Percentiles rank a stretch among this genome's conserved stretches.
Conservation (phyloP, 2,329 filamentous ascomycete genomes). For the Aspergillus eucalypticola region DNA sequence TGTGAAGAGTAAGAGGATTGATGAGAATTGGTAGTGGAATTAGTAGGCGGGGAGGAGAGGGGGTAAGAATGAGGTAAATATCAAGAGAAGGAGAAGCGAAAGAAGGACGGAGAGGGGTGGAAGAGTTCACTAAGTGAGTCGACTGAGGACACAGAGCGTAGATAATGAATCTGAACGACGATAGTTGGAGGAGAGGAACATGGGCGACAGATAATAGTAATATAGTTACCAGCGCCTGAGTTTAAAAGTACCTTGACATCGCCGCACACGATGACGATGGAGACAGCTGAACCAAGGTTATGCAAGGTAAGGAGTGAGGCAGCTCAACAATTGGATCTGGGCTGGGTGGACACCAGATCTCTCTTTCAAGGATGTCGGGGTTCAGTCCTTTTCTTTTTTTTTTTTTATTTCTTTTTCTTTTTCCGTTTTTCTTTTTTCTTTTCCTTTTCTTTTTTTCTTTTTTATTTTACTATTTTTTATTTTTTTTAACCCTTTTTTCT, state of each 20-base stretch:
- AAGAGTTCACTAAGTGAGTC: neutral
- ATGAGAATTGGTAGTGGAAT: neutral
- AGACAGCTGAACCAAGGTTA: constrained; percentile 32
- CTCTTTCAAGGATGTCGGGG: constrained; percentile 17
- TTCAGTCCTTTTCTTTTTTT: constrained; percentile 17
- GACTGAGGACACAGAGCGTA: constrained; percentile 7
- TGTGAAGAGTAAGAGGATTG: neutral
- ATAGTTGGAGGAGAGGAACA: constrained; percentile 12
- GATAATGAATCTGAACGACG: constrained; percentile 10
- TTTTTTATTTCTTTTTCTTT: constrained; percentile 1
- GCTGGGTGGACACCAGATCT: constrained; percentile 23
- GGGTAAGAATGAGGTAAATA: constrained; percentile 1
- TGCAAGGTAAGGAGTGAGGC: constrained; percentile 28
- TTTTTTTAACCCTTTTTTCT: neutral
- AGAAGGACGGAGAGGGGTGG: neutral
- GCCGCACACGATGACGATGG: constrained; percentile 28
- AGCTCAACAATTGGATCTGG: constrained; percentile 26
- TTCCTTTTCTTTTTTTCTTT: neutral
- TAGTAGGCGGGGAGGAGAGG: neutral
- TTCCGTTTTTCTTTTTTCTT: neutral
- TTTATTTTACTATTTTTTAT: neutral
- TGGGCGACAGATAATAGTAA: constrained; percentile 22
- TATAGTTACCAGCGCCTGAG: constrained; percentile 18
- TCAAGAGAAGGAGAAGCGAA: constrained; percentile 1
- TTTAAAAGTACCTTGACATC: constrained; percentile 26